phyloP scores from a whole-genome alignment of 164 flowering plant genomes.

The Vitis amurensis region DNA sequence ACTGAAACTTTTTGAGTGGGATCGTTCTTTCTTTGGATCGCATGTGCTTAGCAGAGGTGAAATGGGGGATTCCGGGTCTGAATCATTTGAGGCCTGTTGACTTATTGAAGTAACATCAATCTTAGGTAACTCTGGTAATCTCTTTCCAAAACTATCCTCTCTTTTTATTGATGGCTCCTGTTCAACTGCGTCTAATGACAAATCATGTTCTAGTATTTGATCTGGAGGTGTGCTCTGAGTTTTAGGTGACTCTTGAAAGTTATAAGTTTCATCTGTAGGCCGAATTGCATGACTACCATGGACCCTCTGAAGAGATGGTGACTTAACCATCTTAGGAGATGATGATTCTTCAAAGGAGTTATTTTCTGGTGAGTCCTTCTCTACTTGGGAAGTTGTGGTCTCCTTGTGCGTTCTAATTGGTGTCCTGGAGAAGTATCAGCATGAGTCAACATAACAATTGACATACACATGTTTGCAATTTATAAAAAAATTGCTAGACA shows the following conservation, averaged over 20 bases:
- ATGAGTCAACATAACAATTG: too few relatives aligned
- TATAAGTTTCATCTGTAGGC: slow-evolving; percentile 44
- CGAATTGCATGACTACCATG: slow-evolving; percentile 47
- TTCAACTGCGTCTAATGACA: slow-evolving; percentile 50
- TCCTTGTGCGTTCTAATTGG: slow-evolving; percentile 72
- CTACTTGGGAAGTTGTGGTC: slow-evolving; percentile 69
- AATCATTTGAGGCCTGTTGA: slow-evolving; percentile 55
- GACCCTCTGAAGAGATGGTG: slow-evolving; percentile 88
- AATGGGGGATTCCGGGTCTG: slow-evolving; percentile 96
- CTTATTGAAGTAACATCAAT: slow-evolving; percentile 73
- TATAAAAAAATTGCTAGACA: not conserved
- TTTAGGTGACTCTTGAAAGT: slow-evolving; percentile 75
- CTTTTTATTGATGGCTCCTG: slow-evolving; percentile 75
- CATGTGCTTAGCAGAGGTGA: slow-evolving; percentile 87
- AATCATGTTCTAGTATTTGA: slow-evolving; percentile 71
- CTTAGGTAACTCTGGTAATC: slow-evolving; percentile 84
- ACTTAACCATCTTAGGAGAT: slow-evolving; percentile 82
- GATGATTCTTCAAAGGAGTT: slow-evolving; percentile 76
- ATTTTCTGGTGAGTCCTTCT: slow-evolving; percentile 78
- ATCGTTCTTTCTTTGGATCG: slow-evolving; percentile 91
- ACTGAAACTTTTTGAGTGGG: slow-evolving; percentile 95
- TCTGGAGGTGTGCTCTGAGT: slow-evolving; percentile 75
- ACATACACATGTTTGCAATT: not conserved
- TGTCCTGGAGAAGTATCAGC: slow-evolving; percentile 49
- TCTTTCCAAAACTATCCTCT: slow-evolving; percentile 96